phyloP scores from a whole-genome alignment of 2,329 filamentous ascomycete species.

The Polytolypa hystricis region DNA sequence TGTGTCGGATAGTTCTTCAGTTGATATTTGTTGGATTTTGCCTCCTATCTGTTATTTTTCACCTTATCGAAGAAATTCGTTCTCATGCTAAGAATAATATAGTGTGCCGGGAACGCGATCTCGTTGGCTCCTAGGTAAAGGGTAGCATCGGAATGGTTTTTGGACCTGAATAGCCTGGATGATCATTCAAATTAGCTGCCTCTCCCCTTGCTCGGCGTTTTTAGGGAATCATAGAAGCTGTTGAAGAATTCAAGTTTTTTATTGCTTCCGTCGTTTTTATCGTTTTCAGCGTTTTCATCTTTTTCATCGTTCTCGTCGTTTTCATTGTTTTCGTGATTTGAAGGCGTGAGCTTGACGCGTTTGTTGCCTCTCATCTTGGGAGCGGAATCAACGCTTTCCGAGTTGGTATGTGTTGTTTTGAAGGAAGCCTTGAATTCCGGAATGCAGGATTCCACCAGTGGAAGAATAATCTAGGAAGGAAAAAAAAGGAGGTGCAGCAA shows the following conservation, averaged over 20 bases:
- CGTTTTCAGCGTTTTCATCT: too few relatives aligned
- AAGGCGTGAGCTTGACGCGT: too few relatives aligned
- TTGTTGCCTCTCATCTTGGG: too few relatives aligned
- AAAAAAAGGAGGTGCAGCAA: too few relatives aligned
- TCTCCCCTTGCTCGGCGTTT: not conserved
- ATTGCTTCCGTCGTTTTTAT: not conserved
- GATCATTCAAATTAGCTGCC: not conserved
- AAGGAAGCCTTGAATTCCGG: too few relatives aligned
- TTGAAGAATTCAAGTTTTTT: not conserved
- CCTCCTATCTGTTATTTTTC: not conserved
- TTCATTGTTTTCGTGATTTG: too few relatives aligned
- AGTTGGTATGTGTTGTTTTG: too few relatives aligned
- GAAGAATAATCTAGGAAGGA: too few relatives aligned
- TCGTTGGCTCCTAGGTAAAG: not conserved
- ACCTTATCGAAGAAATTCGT: not conserved
- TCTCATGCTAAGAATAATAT: not conserved
- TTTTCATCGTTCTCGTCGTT: too few relatives aligned
- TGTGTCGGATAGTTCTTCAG: not conserved
- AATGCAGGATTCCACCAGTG: too few relatives aligned
- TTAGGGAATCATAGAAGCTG: not conserved
- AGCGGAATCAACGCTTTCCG: too few relatives aligned
- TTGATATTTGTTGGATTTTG: not conserved
- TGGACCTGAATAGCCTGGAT: not conserved
- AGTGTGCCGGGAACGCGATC: not conserved
- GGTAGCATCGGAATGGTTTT: not conserved